phyloP scores from a whole-genome alignment of 1,284 basidiomycete species.

The Lignosus rhinocerotis region DNA sequence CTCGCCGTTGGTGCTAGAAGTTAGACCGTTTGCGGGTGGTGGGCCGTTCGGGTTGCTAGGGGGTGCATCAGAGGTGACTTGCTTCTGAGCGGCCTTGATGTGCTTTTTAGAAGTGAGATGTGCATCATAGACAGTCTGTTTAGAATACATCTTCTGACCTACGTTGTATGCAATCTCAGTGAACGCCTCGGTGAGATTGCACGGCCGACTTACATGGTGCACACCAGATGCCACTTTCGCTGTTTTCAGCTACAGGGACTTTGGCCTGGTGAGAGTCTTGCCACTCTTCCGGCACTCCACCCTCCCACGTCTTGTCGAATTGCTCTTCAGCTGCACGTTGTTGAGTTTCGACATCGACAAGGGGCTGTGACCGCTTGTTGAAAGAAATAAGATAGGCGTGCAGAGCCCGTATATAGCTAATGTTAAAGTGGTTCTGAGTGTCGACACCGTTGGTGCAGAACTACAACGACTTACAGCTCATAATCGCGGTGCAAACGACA shows the following conservation, averaged over 20 bases:
- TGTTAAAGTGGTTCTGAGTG: neutral
- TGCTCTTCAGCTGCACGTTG: conserved; percentile 64
- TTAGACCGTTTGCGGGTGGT: conserved; percentile 30
- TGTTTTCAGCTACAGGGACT: conserved; percentile 39
- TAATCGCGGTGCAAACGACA: conserved; percentile 77
- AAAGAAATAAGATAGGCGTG: conserved; percentile 88
- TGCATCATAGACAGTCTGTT: conserved; percentile 97
- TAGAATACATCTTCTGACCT: conserved; percentile 94
- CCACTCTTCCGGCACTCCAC: conserved; percentile 78
- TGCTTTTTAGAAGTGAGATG: conserved; percentile 96
- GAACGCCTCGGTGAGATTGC: neutral
- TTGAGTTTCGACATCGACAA: conserved; percentile 78
- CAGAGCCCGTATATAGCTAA: conserved; percentile 80
- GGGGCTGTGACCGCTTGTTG: conserved; percentile 83
- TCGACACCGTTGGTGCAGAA: neutral
- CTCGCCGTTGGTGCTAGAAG: conserved; percentile 21
- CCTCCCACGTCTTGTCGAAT: conserved; percentile 84
- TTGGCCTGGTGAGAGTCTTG: conserved; percentile 50
- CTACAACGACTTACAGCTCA: conserved; percentile 58
- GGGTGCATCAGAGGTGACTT: conserved; percentile 52
- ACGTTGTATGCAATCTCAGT: neutral
- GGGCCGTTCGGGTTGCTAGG: conserved; percentile 65
- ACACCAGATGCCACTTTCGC: conserved; percentile 87
- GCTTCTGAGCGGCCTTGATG: conserved; percentile 82
- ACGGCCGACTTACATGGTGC: conserved; percentile 77